These are phyloP conservation scores for Hawksworthiomyces lignivorus DNA, from an alignment of 2,329 filamentous ascomycete genomes.

Conservation along the genomic window DNA sequence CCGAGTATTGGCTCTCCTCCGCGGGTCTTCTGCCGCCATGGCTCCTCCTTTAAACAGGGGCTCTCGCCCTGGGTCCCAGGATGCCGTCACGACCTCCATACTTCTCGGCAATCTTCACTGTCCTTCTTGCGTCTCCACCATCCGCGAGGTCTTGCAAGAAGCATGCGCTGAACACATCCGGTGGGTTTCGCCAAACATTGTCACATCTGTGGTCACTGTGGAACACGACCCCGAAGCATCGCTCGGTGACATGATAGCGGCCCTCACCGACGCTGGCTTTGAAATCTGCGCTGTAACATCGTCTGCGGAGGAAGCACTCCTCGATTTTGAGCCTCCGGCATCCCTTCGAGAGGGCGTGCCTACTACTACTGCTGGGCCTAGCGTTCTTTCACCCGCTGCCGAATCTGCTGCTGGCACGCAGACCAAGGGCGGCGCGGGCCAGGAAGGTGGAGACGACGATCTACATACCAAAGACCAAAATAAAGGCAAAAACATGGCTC, in stretches of 20 bases:
- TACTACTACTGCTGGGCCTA: not conserved
- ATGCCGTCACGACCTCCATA: conserved; percentile 47
- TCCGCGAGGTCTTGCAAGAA: conserved; percentile 49
- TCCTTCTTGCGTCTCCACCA: conserved; percentile 62
- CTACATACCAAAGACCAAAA: conserved; percentile 2
- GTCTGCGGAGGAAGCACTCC: conserved; percentile 21
- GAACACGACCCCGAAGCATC: conserved; percentile 43
- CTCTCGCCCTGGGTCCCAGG: conserved; percentile 3
- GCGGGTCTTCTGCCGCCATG: no score
- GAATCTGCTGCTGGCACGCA: not conserved
- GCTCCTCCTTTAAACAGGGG: conserved; percentile 19
- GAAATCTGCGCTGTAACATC: conserved; percentile 44
- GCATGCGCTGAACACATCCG: conserved; percentile 37
- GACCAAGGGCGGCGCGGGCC: not conserved
- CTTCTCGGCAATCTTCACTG: conserved; percentile 71
- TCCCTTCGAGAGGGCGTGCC: no score
- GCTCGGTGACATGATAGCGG: conserved; percentile 32
- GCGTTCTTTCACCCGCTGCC: not conserved
- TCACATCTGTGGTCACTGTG: conserved; percentile 61
- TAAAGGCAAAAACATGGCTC: conserved; percentile 7
- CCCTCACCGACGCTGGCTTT: conserved; percentile 51
- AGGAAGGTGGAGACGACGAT: no score
- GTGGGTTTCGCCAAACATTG: conserved; percentile 61
- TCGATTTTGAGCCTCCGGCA: conserved; percentile 8
- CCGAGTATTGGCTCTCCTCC: no score